Conservation (phyloP, 306 rosid species). For the Vigna radiata region DNA sequence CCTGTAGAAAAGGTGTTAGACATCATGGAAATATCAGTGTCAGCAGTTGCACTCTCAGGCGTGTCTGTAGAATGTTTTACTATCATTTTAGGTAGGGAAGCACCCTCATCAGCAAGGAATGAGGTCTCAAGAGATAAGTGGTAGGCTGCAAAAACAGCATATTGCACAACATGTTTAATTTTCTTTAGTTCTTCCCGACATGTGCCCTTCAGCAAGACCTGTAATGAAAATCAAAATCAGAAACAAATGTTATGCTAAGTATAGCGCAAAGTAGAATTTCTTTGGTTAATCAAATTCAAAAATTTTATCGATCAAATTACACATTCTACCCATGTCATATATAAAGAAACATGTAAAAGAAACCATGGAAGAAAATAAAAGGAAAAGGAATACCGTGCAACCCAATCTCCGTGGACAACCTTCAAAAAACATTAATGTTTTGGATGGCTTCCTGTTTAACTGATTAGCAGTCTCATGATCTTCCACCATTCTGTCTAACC, state of each 20-base stretch:
- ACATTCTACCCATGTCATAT: slow-evolving; percentile 24
- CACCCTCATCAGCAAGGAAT: slow-evolving; percentile 99
- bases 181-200: slow-evolving; percentile 87
- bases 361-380: slow-evolving; percentile 18
- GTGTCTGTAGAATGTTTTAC: slow-evolving; percentile 49
- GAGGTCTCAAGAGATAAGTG: slow-evolving; percentile 98
- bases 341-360: not conserved
- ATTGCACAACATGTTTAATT: slow-evolving; percentile 86
- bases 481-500: slow-evolving; percentile 76
- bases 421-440: slow-evolving; percentile 96
- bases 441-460: slow-evolving; percentile 73
- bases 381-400: slow-evolving; percentile 76
- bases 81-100: slow-evolving; percentile 82
- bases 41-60: slow-evolving; percentile 56
- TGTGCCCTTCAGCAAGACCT: slow-evolving; percentile 90
- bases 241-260: not conserved
- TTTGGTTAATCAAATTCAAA: no score
- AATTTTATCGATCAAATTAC: not conserved
- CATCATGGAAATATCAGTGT: slow-evolving; percentile 49
- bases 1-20: slow-evolving; percentile 44
- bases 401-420: slow-evolving; percentile 97
- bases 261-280: no score
- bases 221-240: slow-evolving; percentile 51
- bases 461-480: slow-evolving; percentile 69
- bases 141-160: slow-evolving; percentile 96